Conservation (phyloP, 2,329 filamentous ascomycete genomes). For the Aureobasidium subglaciale region DNA sequence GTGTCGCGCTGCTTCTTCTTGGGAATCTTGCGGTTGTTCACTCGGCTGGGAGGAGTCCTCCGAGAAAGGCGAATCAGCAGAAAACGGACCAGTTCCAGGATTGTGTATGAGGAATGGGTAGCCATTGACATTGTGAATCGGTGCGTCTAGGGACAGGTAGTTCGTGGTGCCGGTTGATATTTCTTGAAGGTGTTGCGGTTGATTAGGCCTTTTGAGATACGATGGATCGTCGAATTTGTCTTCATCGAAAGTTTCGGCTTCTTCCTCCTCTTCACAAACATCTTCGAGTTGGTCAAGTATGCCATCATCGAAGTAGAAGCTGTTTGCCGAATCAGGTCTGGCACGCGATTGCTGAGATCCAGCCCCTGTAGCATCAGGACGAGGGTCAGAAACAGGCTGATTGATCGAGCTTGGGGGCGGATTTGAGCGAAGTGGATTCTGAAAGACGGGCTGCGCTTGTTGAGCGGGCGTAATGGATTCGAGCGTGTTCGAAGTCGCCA, state of each 20-base stretch:
- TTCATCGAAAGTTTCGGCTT: conserved; percentile 26
- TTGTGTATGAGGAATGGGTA: conserved; percentile 10
- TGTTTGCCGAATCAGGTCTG: conserved; percentile 21
- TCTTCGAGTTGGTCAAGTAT: conserved; percentile 14
- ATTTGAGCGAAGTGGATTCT: conserved; percentile 1
- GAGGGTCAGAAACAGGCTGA: neutral
- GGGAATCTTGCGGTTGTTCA: neutral
- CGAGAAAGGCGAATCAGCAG: conserved; percentile 8
- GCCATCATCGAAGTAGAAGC: conserved; percentile 30
- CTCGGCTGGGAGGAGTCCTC: conserved; percentile 7
- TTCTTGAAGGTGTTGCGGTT: neutral
- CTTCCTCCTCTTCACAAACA: neutral
- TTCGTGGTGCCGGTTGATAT: neutral
- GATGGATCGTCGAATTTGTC: conserved; percentile 26
- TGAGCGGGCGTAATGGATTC: neutral
- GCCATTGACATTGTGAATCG: conserved; percentile 11
- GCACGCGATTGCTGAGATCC: neutral
- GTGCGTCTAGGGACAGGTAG: neutral
- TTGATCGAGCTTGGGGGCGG: neutral
- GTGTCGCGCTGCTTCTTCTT: conserved; percentile 2
- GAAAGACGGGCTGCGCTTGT: neutral
- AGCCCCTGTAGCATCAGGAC: neutral
- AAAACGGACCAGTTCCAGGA: neutral
- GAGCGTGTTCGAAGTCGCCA: conserved; percentile 1
- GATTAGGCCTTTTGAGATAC: conserved; percentile 9